These are phyloP conservation scores for Hypoxylon rickii DNA, from an alignment of 495 filamentous ascomycete species.

Conservation along the genomic window DNA sequence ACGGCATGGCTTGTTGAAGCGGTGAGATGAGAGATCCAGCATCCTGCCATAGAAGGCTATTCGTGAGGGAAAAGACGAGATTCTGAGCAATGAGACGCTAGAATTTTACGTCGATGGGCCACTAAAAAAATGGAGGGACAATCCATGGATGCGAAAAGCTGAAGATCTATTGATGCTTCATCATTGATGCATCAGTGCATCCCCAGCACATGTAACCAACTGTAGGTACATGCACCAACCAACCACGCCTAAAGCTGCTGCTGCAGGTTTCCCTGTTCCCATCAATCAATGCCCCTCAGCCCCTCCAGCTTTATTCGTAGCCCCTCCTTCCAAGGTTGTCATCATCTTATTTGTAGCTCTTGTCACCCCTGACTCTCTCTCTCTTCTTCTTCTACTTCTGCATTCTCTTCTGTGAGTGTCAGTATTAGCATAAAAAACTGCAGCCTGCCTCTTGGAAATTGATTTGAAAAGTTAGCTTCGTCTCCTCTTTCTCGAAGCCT, in stretches of 20 bases:
- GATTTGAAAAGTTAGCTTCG: background rate
- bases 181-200: too few species aligned
- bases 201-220: too few species aligned
- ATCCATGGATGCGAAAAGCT: too few species aligned
- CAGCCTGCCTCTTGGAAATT: background rate
- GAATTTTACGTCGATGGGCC: slow-evolving; percentile 13
- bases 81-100: slow-evolving; percentile 1
- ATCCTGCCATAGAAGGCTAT: slow-evolving; percentile 9
- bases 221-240: too few species aligned
- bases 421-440: background rate
- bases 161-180: too few species aligned
- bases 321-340: slow-evolving; percentile 7
- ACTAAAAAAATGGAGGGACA: slow-evolving; percentile 17
- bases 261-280: too few species aligned
- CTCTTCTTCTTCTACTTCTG: background rate
- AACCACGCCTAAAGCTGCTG: too few species aligned
- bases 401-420: background rate
- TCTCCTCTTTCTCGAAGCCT: too few species aligned
- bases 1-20: slow-evolving; percentile 25
- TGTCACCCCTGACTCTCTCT: slow-evolving; percentile 2
- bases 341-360: slow-evolving; percentile 11
- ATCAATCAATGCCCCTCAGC: too few species aligned
- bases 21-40: slow-evolving; percentile 27
- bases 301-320: slow-evolving; percentile 18
- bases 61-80: background rate